Conservation (phyloP, 1,139 yeast genomes). For the Nakaseomyces uthaithaninus region DNA sequence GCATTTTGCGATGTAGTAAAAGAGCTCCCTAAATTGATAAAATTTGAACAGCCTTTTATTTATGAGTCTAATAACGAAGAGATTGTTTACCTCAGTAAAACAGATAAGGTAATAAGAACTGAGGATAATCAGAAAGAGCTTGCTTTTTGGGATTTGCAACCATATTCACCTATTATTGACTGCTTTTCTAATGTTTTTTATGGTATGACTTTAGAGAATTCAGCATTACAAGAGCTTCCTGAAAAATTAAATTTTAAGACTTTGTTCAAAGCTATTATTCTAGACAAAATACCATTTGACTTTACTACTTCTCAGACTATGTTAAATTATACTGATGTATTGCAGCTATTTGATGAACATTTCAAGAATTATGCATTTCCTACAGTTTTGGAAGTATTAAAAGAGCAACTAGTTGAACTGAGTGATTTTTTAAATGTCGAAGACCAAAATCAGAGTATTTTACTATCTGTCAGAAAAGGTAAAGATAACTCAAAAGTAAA, state of each 20-base stretch:
- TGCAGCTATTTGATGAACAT: conserved; percentile 50
- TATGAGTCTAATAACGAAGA: conserved; percentile 38
- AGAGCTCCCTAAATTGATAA: conserved; percentile 39
- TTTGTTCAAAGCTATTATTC: conserved; percentile 37
- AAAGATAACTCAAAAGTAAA: conserved; percentile 24
- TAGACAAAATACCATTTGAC: conserved; percentile 54
- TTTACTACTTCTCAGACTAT: conserved; percentile 49
- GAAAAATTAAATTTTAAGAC: conserved; percentile 37
- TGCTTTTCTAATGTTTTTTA: conserved; percentile 30
- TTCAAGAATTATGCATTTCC: conserved; percentile 43
- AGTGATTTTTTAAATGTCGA: conserved; percentile 32
- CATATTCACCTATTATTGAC: conserved; percentile 26
- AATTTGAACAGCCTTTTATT: conserved; percentile 37
- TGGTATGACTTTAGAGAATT: conserved; percentile 30
- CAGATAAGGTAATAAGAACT: conserved; percentile 37
- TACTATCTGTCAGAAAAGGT: conserved; percentile 29
- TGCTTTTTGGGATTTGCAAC: conserved; percentile 45
- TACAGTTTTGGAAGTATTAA: conserved; percentile 31
- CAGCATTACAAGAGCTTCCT: conserved; percentile 41
- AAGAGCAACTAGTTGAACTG: conserved; percentile 31
- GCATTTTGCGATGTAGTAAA: conserved; percentile 44
- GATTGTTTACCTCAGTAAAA: conserved; percentile 36
- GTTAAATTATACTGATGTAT: conserved; percentile 45
- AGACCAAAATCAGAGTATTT: conserved; percentile 31
- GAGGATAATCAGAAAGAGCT: conserved; percentile 37